These are phyloP conservation scores for Trametes gibbosa DNA, from an alignment of 768 basidiomycete genomes.

Conservation along the genomic window DNA sequence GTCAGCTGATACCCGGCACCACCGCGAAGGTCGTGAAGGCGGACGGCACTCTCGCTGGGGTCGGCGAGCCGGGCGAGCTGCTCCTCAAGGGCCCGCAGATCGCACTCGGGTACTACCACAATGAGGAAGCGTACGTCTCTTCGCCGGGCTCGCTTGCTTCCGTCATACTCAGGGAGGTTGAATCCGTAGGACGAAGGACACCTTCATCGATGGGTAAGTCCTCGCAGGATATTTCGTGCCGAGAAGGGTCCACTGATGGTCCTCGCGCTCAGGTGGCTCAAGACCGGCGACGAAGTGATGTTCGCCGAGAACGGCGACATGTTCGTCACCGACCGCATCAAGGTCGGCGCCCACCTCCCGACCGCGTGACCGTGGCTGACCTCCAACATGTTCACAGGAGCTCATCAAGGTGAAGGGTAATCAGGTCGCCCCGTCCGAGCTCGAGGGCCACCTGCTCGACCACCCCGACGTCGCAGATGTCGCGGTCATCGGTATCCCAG, in stretches of 20 bases:
- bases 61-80: slow-evolving; percentile 47
- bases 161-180: slow-evolving; percentile 41
- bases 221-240: slow-evolving; percentile 22
- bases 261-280: slow-evolving; percentile 48
- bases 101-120: slow-evolving; percentile 33
- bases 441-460: slow-evolving; percentile 33
- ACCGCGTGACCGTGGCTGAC: background rate
- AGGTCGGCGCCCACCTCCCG: slow-evolving; percentile 38
- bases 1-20: slow-evolving; percentile 43
- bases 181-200: slow-evolving; percentile 56
- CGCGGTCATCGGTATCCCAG: slow-evolving; percentile 49
- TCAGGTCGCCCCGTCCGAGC: slow-evolving; percentile 42
- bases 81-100: slow-evolving; percentile 42
- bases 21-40: slow-evolving; percentile 41
- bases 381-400: slow-evolving; percentile 40
- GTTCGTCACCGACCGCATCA: slow-evolving; percentile 62
- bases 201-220: slow-evolving; percentile 62
- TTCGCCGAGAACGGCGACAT: slow-evolving; percentile 56
- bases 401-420: slow-evolving; percentile 67
- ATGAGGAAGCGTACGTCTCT: slow-evolving; percentile 17
- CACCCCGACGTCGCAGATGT: slow-evolving; percentile 43
- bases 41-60: slow-evolving; percentile 41
- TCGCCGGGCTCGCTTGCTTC: too few relatives aligned
- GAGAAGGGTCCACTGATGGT: background rate
- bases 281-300: slow-evolving; percentile 63